These are phyloP conservation scores for Rhododendron mucronatum DNA, from an alignment of 148 eudicot genomes.

Conservation along the genomic window DNA sequence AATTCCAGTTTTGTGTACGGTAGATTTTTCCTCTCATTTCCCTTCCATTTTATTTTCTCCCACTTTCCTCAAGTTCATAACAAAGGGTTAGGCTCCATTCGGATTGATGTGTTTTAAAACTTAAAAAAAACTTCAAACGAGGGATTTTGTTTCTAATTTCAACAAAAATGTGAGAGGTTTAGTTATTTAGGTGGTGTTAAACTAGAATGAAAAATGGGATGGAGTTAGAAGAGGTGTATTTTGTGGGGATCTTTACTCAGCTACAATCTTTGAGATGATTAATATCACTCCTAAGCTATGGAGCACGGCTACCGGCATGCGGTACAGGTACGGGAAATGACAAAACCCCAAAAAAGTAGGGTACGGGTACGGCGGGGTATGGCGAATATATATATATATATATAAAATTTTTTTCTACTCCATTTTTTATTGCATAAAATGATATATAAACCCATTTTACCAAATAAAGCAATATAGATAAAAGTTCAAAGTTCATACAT, in stretches of 20 bases:
- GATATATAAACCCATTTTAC: too few relatives aligned
- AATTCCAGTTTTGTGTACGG: neutral
- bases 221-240: neutral
- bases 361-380: too few relatives aligned
- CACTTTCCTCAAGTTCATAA: neutral
- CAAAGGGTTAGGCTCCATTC: neutral
- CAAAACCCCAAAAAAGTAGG: too few relatives aligned
- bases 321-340: too few relatives aligned
- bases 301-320: too few relatives aligned
- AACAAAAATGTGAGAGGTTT: neutral
- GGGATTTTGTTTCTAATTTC: neutral
- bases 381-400: too few relatives aligned
- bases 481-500: too few relatives aligned
- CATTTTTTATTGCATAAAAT: too few relatives aligned
- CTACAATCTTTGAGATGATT: neutral
- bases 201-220: neutral
- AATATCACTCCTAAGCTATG: neutral
- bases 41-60: neutral
- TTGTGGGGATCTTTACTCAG: neutral
- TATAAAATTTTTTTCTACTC: too few relatives aligned
- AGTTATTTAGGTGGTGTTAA: neutral
- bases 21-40: neutral
- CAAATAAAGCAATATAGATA: too few relatives aligned
- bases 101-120: neutral
- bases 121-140: too few relatives aligned